A percentile compares a stretch with the other conserved stretches of the same genome.
Evolutionary conservation across 1,284 basidiomycete genomes (phyloP).

Genomic region (Xerocomus amazonicus): DNA sequence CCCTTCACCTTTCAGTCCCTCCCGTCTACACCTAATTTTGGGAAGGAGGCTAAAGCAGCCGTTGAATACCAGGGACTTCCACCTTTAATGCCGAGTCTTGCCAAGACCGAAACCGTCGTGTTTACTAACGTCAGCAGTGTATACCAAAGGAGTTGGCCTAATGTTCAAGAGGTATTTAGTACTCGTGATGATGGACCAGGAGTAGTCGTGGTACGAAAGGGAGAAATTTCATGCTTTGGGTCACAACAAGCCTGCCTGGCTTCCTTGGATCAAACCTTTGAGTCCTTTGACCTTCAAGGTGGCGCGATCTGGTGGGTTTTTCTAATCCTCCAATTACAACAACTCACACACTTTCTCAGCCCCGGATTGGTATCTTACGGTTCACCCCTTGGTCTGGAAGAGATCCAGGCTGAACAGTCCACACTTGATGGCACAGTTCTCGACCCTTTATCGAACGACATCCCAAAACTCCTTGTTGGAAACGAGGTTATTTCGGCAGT

Average conservation of each 20-base stretch:
- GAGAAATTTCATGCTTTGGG: conserved; percentile 43
- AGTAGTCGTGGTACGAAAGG: conserved; percentile 41
- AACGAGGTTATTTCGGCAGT: conserved; percentile 61
- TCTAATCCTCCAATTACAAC: not conserved
- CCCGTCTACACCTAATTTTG: conserved; percentile 59
- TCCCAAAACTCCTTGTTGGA: conserved; percentile 45
- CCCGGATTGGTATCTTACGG: conserved; percentile 63
- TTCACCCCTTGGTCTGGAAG: conserved; percentile 54
- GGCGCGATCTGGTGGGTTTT: conserved; percentile 49
- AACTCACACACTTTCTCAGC: conserved; percentile 26
- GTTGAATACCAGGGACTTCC: conserved; percentile 67
- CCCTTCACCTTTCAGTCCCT: conserved; percentile 43
- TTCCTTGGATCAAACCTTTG: conserved; percentile 12
- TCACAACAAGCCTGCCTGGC: conserved; percentile 15
- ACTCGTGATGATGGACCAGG: conserved; percentile 22
- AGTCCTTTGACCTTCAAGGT: conserved; percentile 25
- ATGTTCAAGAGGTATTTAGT: conserved; percentile 23
- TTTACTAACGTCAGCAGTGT: conserved; percentile 57
- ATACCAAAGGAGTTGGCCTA: conserved; percentile 35
- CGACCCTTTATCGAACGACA: conserved; percentile 44
- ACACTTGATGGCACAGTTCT: conserved; percentile 65
- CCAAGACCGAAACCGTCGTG: conserved; percentile 41
- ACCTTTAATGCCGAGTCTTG: conserved; percentile 45
- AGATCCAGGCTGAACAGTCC: conserved; percentile 59
- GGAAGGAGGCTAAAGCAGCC: conserved; percentile 49